These are phyloP conservation scores for Chaetomium fimeti DNA, from an alignment of 495 filamentous ascomycete genomes.

Conservation along the genomic window DNA sequence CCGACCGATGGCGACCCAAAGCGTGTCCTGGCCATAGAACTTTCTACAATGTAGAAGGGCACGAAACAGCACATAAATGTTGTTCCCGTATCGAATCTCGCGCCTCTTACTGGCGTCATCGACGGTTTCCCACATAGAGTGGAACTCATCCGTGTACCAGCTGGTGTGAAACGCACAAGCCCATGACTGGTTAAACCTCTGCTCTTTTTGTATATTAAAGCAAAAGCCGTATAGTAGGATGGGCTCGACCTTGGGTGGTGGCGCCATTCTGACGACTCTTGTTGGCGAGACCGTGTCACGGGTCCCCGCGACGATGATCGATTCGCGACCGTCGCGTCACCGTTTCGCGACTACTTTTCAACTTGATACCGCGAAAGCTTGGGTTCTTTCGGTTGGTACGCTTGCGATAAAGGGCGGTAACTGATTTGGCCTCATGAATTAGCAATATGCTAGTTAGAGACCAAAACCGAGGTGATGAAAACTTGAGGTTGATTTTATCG, in stretches of 20 bases:
- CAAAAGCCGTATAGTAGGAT: slow-evolving; percentile 22
- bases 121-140: slow-evolving; percentile 16
- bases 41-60: slow-evolving; percentile 18
- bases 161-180: slow-evolving; percentile 21
- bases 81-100: slow-evolving; percentile 35
- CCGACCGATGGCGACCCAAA: slow-evolving; percentile 25
- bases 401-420: not conserved
- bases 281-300: not conserved
- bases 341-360: not conserved
- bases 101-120: slow-evolving; percentile 19
- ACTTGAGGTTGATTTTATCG: not conserved
- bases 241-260: slow-evolving; percentile 7
- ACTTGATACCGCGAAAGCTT: not conserved
- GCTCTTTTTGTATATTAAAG: slow-evolving; percentile 6
- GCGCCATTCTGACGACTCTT: slow-evolving; percentile 5
- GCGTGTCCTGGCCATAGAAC: slow-evolving; percentile 16
- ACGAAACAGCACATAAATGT: slow-evolving; percentile 30
- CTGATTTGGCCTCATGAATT: not conserved
- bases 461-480: not conserved
- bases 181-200: slow-evolving; percentile 21
- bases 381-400: not conserved
- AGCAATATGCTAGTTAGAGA: not conserved
- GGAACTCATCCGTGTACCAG: slow-evolving; percentile 17
- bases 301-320: not conserved
- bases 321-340: not conserved